phyloP scores from a whole-genome alignment of 2,329 filamentous ascomycete genomes.

The Aspergillus texensis region DNA sequence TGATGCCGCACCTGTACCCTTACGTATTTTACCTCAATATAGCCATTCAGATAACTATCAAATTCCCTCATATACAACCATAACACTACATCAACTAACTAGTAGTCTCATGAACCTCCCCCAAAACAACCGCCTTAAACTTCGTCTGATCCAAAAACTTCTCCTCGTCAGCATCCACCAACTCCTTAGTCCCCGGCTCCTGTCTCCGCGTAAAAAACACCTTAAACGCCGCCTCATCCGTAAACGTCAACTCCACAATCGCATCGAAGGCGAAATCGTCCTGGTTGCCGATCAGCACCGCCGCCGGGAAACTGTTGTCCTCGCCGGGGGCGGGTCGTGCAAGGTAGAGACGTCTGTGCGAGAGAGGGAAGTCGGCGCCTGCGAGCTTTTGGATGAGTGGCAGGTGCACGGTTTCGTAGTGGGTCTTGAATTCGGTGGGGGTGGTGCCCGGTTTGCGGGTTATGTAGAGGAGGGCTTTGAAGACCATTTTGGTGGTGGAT shows the following conservation, averaged over 20 bases:
- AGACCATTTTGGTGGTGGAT: background rate
- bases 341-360: background rate
- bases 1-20: too few relatives aligned
- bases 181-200: background rate
- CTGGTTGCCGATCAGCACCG: background rate
- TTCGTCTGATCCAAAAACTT: constrained; percentile 3
- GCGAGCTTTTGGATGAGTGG: background rate
- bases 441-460: background rate
- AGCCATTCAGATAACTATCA: background rate
- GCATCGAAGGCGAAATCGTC: constrained; percentile 4
- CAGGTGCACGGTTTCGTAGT: constrained; percentile 3
- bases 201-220: constrained; percentile 1
- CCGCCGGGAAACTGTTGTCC: background rate
- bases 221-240: constrained; percentile 3
- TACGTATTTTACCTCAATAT: background rate
- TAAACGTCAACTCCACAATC: constrained; percentile 2
- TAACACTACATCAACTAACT: background rate
- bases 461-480: background rate
- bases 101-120: background rate
- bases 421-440: background rate
- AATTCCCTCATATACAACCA: background rate
- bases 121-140: constrained; percentile 5
- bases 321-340: background rate
- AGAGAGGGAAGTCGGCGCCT: background rate
- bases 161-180: constrained; percentile 7